Evolutionary conservation across 2,329 filamentous ascomycete species (phyloP).

Genomic region (Stachybotrys elegans): DNA sequence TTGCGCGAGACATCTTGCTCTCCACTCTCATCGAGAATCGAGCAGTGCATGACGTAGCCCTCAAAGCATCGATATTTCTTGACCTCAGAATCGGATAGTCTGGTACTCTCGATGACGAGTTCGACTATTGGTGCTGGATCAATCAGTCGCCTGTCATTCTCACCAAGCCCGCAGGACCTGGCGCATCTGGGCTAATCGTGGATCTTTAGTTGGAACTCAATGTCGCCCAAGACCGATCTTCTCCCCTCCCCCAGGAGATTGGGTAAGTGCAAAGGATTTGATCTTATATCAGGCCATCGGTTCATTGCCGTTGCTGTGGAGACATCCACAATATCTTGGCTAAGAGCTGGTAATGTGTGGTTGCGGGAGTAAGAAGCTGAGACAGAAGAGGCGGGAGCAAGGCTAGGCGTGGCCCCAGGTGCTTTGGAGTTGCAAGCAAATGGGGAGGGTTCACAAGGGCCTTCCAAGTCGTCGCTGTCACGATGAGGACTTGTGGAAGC

Average conservation of each 20-base stretch:
- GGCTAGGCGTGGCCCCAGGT: too few relatives aligned
- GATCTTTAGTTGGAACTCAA: conserved; percentile 36
- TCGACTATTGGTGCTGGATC: conserved; percentile 81
- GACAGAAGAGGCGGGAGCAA: too few relatives aligned
- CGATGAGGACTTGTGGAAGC: too few relatives aligned
- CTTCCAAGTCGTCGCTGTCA: too few relatives aligned
- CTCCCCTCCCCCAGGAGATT: conserved; percentile 19
- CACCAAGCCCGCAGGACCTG: conserved; percentile 76
- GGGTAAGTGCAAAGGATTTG: too few relatives aligned
- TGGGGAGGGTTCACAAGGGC: too few relatives aligned
- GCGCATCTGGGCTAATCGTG: conserved; percentile 76
- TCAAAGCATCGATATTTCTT: conserved; percentile 50
- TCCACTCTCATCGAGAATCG: conserved; percentile 66
- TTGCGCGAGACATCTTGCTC: conserved; percentile 64
- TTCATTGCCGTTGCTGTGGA: too few relatives aligned
- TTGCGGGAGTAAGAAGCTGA: too few relatives aligned
- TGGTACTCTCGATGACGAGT: conserved; percentile 58
- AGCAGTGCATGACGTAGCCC: conserved; percentile 70
- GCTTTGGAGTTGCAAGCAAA: too few relatives aligned
- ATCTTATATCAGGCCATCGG: too few relatives aligned
- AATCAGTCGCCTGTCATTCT: conserved; percentile 74
- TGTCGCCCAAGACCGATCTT: conserved; percentile 12
- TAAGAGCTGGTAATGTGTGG: too few relatives aligned
- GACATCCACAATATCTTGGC: too few relatives aligned
- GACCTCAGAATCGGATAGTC: conserved; percentile 48